These are phyloP conservation scores for Elongisporangium undulatum DNA, from an alignment of 352 stramenopile genomes.

Conservation along the genomic window DNA sequence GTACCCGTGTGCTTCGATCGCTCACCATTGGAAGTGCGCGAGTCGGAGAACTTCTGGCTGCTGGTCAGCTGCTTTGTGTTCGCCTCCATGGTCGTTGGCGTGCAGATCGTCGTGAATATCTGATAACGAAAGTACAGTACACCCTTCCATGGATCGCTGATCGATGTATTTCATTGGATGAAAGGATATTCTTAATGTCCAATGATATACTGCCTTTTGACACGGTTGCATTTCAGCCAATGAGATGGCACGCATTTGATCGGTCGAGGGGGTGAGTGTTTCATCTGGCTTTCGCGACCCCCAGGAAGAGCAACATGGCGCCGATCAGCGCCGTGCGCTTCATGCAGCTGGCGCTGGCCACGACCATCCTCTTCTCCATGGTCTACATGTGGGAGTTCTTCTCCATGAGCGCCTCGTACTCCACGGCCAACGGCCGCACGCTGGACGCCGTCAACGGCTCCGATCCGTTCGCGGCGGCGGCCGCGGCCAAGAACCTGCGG, in stretches of 20 bases:
- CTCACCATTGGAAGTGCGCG: slow-evolving; percentile 40
- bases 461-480: slow-evolving; percentile 4
- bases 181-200: background rate
- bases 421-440: slow-evolving; percentile 15
- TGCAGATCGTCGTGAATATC: slow-evolving; percentile 67
- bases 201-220: background rate
- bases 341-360: slow-evolving; percentile 64
- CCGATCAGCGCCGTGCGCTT: slow-evolving; percentile 56
- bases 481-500: slow-evolving; percentile 20
- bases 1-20: slow-evolving; percentile 29
- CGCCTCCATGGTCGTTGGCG: slow-evolving; percentile 45
- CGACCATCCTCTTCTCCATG: slow-evolving; percentile 51
- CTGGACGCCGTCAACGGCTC: slow-evolving; percentile 12
- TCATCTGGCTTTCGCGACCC: background rate
- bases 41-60: slow-evolving; percentile 59
- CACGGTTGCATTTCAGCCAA: background rate
- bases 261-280: background rate
- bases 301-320: background rate
- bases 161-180: background rate
- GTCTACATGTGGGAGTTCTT: slow-evolving; percentile 77
- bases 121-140: slow-evolving; percentile 14
- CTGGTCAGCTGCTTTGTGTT: slow-evolving; percentile 50
- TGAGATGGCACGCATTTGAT: background rate
- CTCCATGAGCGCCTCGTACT: slow-evolving; percentile 35
- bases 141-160: background rate